Evolutionary conservation across 345 rosid genomes (phyloP).

Genomic region (Aquilaria sinensis): DNA sequence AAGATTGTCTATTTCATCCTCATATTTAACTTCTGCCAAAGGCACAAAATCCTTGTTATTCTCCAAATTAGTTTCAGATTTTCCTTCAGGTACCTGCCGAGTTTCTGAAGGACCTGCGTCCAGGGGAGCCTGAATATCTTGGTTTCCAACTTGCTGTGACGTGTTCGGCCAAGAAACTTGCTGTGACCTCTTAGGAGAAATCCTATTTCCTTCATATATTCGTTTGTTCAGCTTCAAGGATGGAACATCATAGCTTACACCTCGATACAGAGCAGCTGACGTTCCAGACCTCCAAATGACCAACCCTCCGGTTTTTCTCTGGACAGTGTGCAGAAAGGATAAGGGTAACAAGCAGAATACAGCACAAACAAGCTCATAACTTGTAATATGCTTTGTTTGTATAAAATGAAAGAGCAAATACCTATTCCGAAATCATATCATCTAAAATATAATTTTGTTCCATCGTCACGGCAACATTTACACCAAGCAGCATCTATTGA

Average conservation of each 20-base stretch:
- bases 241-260: conserved; percentile 54
- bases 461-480: too few relatives aligned
- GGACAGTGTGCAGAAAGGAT: conserved; percentile 14
- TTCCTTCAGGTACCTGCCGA: conserved; percentile 22
- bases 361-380: too few relatives aligned
- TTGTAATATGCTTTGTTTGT: too few relatives aligned
- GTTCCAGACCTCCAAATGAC: conserved; percentile 97
- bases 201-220: conserved; percentile 39
- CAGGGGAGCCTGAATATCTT: conserved; percentile 16
- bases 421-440: too few relatives aligned
- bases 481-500: too few relatives aligned
- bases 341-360: not conserved
- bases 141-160: conserved; percentile 22
- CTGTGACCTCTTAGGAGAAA: conserved; percentile 21
- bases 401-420: too few relatives aligned
- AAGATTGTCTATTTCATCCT: conserved; percentile 72
- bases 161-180: conserved; percentile 16
- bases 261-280: conserved; percentile 69
- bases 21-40: conserved; percentile 46
- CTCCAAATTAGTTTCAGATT: conserved; percentile 17
- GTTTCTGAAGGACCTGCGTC: conserved; percentile 16
- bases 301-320: conserved; percentile 96
- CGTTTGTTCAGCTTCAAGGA: conserved; percentile 37
- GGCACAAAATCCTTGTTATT: conserved; percentile 24
- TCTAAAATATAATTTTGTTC: too few relatives aligned